Base-by-base conservation (phyloP, 345 rosid species). In the Isatis tinctoria region DNA sequence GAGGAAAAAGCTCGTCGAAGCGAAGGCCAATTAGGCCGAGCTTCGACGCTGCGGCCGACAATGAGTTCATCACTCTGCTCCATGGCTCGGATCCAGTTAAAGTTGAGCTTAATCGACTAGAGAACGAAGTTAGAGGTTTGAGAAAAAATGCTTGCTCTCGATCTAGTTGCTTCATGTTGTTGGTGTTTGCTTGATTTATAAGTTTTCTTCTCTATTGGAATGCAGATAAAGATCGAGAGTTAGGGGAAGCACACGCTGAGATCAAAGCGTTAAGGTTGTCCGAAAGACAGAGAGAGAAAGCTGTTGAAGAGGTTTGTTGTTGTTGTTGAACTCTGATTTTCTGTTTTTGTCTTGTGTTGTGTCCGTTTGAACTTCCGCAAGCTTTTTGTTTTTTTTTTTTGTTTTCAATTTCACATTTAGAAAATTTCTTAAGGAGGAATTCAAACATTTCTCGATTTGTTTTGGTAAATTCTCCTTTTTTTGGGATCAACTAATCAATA, bases 51-150 rank as follows among this genome's bases (percentile, higher is more conserved):
- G 72, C 80, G 3, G 67, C 67, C 8, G 99, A 95, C 57, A 95
- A 87, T 70, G 98, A 92, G 83, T 85, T 96, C 78, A 92, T 92
- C 14, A 89, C 94, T 30, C 47, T 87, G 77, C 86, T 95, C 36
- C 99, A 90, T 79, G 98, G 99, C 53, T 95, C 99, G 87, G 98
- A 95, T 95, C 99, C 96, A 83, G 98, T 95, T 64, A 95, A 95
- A 80, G 82, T 95, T 40, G 99, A 95, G 87, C 97, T 95, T 75
- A 95, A 95, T 84, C 97, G 99, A 76, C 87, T 92, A 24, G 98
- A 95, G 87, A 95, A 92, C 73, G 98, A 95, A 81, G 96, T 95
- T 79, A 87, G 90, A 95, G 98, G 99, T 95, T 58, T 48, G 79
- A 3, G 14, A 13, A 59, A 59, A 13, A 85, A 87, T 86, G 90